These are phyloP conservation scores for Fusarium fracticaudum DNA, from an alignment of 2,329 filamentous ascomycete genomes.

Conservation along the genomic window DNA sequence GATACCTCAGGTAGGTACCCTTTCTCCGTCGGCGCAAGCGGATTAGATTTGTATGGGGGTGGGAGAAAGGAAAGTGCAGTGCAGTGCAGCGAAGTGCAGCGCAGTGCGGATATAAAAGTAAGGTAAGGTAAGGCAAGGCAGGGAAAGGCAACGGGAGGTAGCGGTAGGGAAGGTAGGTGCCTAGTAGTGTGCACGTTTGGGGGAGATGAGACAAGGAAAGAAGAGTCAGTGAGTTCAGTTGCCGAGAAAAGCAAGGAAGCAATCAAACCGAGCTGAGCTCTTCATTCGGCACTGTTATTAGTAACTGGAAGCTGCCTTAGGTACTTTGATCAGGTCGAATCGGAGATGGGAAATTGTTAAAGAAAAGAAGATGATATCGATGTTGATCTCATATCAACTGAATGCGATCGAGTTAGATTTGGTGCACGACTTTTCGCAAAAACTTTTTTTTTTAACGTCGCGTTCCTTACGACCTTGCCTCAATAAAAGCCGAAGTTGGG, in stretches of 20 bases:
- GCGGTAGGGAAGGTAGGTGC: too few relatives aligned
- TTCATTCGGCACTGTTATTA: not conserved
- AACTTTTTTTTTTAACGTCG: constrained; percentile 8
- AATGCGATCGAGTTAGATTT: not conserved
- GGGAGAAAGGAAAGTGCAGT: constrained; percentile 16
- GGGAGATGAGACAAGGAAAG: constrained; percentile 23
- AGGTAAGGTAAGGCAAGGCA: not conserved
- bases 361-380: constrained; percentile 2
- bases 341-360: not conserved
- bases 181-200: constrained; percentile 19
- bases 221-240: not conserved
- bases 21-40: constrained; percentile 26
- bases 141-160: not conserved
- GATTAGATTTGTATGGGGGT: constrained; percentile 9
- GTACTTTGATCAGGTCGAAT: not conserved
- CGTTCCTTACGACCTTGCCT: constrained; percentile 8
- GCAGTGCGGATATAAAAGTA: not conserved
- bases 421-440: constrained; percentile 15
- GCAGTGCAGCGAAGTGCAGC: not conserved
- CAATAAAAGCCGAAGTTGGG: constrained; percentile 24
- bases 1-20: not conserved
- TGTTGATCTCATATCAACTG: not conserved
- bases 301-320: not conserved
- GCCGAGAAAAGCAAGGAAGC: not conserved
- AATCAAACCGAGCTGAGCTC: not conserved